Evolutionary conservation across 208 protist species (phyloP), one percentile per base, ranked within the genome.

Genomic region (Trypanosoma rangeli): DNA sequence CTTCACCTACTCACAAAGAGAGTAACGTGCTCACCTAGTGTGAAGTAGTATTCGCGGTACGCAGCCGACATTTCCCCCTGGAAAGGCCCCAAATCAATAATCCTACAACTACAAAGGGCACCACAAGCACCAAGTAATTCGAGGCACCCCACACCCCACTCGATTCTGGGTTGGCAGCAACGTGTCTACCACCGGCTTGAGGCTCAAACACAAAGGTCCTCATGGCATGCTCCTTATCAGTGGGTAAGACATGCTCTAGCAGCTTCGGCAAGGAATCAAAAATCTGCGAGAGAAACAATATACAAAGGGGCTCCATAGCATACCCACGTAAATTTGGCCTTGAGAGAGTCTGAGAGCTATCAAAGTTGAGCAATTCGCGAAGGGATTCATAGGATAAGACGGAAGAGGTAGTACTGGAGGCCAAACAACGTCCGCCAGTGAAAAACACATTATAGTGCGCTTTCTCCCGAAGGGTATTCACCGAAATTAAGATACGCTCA

Each of bases 271-370:
- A 62, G 16, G 60, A 62, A 2, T 3, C 18, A 44, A 63, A 58
- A 18, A 33, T 29, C 12, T 29, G 58, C 46, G 70, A 74, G 50
- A 74, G 61, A n/a, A 74, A 54, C n/a, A 74, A 42, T 18, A 69
- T 54, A 68, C 70, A 74, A 35, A 74, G 35, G 13, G 70, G 70
- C 22, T 74, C 46, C 5, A 53, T 54, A 22, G 62, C 62, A 24
- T 68, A 74, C 24, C 54, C 61, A 49, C 62, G 70, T 24, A 33
- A 39, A 56, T 74, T 68, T 18, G 54, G 24, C n/a, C 26, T 31
- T 26, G 70, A 64, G 10, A 37, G 22, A 22, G 35, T 10, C 22
- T 33, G 7, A n/a, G 54, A 7, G 42, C 50, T 37, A n/a, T 35
- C 60, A 33, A n/a, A 8, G 18, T n/a, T 58, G 33, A 65, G 26